These are phyloP conservation scores for Pholiota conissans DNA, from an alignment of 768 basidiomycete genomes.

Conservation along the genomic window DNA sequence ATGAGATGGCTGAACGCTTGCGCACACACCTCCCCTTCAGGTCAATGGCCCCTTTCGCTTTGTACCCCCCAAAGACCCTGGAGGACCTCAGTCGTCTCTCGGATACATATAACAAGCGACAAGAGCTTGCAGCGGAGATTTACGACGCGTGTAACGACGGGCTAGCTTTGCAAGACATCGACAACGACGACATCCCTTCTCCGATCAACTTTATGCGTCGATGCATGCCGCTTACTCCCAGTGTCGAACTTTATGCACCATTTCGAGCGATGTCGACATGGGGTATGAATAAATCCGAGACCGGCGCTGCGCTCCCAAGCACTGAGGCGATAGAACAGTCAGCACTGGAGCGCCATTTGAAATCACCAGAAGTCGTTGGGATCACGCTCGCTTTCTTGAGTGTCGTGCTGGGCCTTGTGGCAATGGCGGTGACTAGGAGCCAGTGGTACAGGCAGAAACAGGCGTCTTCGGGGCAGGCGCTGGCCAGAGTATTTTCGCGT, in stretches of 20 bases:
- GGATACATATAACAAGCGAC: background rate
- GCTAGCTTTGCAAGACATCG: background rate
- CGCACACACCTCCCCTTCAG: background rate
- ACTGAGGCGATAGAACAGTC: background rate
- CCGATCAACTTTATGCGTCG: too few relatives aligned
- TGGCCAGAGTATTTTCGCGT: slow-evolving; percentile 13
- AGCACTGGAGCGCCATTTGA: background rate
- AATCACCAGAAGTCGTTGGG: slow-evolving; percentile 2
- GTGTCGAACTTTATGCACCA: background rate
- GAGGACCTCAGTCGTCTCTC: background rate
- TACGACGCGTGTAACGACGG: background rate
- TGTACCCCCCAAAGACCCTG: background rate
- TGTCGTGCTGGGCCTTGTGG: slow-evolving; percentile 9
- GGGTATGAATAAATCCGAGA: background rate
- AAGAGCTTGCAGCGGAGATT: background rate
- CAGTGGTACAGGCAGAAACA: slow-evolving; percentile 4
- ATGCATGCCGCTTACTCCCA: too few relatives aligned
- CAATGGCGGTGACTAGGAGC: slow-evolving; percentile 8
- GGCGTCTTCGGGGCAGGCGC: slow-evolving; percentile 11
- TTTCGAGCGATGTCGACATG: background rate
- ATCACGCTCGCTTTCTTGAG: slow-evolving; percentile 14
- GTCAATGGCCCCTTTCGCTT: slow-evolving; percentile 1
- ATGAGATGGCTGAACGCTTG: background rate
- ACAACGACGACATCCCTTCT: background rate
- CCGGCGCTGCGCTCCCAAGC: background rate